Conservation (phyloP, 164 flowering plant species). For the Santalum album region DNA sequence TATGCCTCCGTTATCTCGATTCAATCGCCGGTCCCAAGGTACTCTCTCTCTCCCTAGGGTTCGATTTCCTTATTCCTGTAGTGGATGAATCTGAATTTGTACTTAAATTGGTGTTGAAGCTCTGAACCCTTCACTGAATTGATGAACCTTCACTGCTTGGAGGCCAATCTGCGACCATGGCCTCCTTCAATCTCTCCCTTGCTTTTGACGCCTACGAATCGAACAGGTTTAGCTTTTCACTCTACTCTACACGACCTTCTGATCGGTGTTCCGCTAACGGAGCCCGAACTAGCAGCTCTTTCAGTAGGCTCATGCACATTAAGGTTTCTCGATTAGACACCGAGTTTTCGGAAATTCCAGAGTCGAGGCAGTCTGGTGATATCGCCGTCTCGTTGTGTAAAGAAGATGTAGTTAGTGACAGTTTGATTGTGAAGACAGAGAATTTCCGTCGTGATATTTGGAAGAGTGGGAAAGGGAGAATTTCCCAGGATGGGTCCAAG, state of each 20-base stretch:
- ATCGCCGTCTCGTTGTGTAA: too few relatives aligned
- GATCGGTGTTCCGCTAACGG: constrained; percentile 8
- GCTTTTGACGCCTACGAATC: constrained; percentile 25
- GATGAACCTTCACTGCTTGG: neutral
- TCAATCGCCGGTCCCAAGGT: too few relatives aligned
- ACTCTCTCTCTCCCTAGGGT: constrained; percentile 3
- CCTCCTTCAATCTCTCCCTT: constrained; percentile 28
- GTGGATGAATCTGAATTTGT: too few relatives aligned
- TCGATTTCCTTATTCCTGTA: neutral
- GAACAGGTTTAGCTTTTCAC: constrained; percentile 17
- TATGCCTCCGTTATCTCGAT: too few relatives aligned
- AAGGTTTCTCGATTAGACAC: constrained; percentile 19
- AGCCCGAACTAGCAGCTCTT: constrained; percentile 10
- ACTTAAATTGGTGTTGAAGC: too few relatives aligned
- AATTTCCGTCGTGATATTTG: constrained; percentile 1
- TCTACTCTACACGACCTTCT: constrained; percentile 9
- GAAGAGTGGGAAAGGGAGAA: constrained; percentile 16
- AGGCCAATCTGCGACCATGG: constrained; percentile 20
- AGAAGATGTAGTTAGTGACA: constrained; percentile 8
- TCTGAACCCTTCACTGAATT: neutral
- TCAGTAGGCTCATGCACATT: constrained; percentile 17
- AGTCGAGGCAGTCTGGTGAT: neutral
- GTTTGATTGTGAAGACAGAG: constrained; percentile 5
- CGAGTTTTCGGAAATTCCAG: constrained; percentile 1
- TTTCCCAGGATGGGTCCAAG: constrained; percentile 19